A percentile compares a stretch with the other conserved stretches of the same genome.
phyloP scores from a whole-genome alignment of 495 filamentous ascomycete species.

The Aspergillus sclerotioniger region DNA sequence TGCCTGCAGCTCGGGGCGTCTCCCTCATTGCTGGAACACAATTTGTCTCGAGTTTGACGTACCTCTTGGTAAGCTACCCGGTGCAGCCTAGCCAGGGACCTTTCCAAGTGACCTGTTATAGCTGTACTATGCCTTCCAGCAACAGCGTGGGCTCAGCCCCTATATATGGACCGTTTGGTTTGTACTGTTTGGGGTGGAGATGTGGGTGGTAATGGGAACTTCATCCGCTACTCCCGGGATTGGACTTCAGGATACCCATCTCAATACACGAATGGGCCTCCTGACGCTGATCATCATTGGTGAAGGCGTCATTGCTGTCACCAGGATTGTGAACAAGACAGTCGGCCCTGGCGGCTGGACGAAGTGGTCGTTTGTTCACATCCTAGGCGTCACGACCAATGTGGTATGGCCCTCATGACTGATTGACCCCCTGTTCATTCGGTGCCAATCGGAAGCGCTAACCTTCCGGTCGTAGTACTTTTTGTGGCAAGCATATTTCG shows the following conservation, averaged over 20 bases:
- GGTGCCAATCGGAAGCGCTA: constrained; percentile 25
- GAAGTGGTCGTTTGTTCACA: constrained; percentile 49
- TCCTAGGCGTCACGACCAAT: constrained; percentile 43
- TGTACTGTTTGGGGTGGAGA: constrained; percentile 55
- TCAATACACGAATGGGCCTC: constrained; percentile 64
- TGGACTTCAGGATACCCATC: constrained; percentile 63
- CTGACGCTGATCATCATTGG: constrained; percentile 70
- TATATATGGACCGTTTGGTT: constrained; percentile 60
- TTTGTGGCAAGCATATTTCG: constrained; percentile 70
- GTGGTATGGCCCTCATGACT: constrained; percentile 38
- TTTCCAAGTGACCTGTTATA: constrained; percentile 13
- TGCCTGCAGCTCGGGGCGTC: constrained; percentile 26
- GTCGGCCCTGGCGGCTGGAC: constrained; percentile 52
- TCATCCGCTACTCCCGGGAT: constrained; percentile 54
- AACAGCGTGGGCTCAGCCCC: constrained; percentile 20
- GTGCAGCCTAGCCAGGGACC: neutral
- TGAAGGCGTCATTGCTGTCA: constrained; percentile 58
- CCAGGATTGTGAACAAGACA: constrained; percentile 55
- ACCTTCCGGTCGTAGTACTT: constrained; percentile 52
- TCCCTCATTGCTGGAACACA: constrained; percentile 43
- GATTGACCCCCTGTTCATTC: constrained; percentile 23
- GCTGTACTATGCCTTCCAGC: constrained; percentile 42
- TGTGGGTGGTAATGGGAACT: constrained; percentile 50
- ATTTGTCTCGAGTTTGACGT: constrained; percentile 42
- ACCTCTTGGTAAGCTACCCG: constrained; percentile 46